phyloP scores from a whole-genome alignment of 2,329 filamentous ascomycete genomes.

The Sporothrix pallida region DNA sequence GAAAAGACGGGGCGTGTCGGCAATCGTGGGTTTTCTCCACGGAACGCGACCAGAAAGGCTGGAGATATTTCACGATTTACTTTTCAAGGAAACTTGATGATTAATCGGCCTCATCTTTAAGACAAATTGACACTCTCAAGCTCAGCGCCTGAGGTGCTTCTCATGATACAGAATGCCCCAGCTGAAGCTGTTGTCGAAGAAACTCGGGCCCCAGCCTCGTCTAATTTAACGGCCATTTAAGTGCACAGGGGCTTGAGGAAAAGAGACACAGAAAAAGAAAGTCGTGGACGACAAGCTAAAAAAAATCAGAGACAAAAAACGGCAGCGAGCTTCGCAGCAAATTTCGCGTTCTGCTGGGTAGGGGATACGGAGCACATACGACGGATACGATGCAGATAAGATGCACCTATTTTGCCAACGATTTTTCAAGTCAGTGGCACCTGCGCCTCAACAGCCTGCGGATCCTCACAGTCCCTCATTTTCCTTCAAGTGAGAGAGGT shows the following conservation, averaged over 20 bases:
- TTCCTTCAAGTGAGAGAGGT: conserved; percentile 12
- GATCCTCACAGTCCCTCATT: conserved; percentile 16
- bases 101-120: neutral
- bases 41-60: too few species aligned
- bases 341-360: conserved; percentile 3
- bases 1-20: neutral
- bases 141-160: neutral
- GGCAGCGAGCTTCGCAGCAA: neutral
- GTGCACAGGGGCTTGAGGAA: neutral
- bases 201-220: neutral
- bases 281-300: neutral
- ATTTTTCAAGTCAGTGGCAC: neutral
- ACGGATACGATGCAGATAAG: conserved; percentile 17
- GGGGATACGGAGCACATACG: conserved; percentile 16
- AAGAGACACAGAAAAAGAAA: neutral
- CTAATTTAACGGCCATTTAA: conserved; percentile 1
- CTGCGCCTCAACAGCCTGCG: conserved; percentile 17
- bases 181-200: neutral
- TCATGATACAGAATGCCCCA: neutral
- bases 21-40: too few species aligned
- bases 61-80: too few species aligned
- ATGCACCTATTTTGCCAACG: neutral
- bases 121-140: neutral
- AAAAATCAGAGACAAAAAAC: neutral
- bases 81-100: too few species aligned